Evolutionary conservation across 2,329 filamentous ascomycete species (phyloP).

Genomic region (Dactylellina parvicollis): DNA sequence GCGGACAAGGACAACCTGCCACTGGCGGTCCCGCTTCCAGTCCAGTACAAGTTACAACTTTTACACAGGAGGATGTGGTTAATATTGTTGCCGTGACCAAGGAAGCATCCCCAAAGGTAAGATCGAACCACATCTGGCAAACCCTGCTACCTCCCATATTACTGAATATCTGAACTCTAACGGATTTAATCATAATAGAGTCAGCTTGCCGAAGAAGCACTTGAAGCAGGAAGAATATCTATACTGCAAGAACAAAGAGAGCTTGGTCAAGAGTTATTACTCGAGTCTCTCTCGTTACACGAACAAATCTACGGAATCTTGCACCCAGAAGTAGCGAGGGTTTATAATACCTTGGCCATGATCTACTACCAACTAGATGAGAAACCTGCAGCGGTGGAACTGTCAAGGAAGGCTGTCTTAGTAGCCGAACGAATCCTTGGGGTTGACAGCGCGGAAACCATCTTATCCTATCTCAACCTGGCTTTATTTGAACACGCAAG

Average conservation of each 20-base stretch:
- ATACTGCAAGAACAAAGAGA: conserved; percentile 94
- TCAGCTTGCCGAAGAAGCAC: conserved; percentile 88
- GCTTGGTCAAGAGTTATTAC: conserved; percentile 89
- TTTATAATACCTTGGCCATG: conserved; percentile 95
- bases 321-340: conserved; percentile 92
- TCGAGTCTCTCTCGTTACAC: conserved; percentile 95
- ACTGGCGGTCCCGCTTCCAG: conserved; percentile 58
- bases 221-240: conserved; percentile 96
- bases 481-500: conserved; percentile 92
- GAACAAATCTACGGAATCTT: conserved; percentile 99
- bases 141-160: neutral
- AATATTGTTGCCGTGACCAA: conserved; percentile 96
- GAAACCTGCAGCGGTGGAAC: conserved; percentile 92
- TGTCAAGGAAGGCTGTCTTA: conserved; percentile 95
- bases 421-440: conserved; percentile 94
- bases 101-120: conserved; percentile 80
- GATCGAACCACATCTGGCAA: neutral
- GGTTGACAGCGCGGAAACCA: conserved; percentile 90
- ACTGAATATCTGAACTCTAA: neutral
- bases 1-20: conserved; percentile 63
- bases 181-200: conserved; percentile 64
- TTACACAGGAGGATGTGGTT: conserved; percentile 83
- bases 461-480: conserved; percentile 94
- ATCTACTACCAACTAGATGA: conserved; percentile 98
- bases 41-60: conserved; percentile 66